Percentiles rank a stretch among this genome's conserved stretches.
Evolutionary conservation across 169 alveolate species (phyloP).

Genomic region (Eimeria necatrix): DNA sequence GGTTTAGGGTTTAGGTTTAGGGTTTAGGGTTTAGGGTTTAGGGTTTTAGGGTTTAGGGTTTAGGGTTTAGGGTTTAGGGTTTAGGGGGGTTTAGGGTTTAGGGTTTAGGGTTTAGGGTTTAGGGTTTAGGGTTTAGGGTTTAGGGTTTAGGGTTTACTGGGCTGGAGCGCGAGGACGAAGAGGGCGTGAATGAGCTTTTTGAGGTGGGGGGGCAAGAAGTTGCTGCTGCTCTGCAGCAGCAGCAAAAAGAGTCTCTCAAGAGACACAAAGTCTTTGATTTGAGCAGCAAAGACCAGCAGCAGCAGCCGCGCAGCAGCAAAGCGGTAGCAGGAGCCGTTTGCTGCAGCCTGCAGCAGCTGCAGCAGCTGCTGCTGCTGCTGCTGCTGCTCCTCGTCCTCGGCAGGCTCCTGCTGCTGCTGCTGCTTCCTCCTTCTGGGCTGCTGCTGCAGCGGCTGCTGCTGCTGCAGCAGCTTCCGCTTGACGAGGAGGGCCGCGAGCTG

Average conservation of each 20-base stretch:
- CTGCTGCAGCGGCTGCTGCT: neutral
- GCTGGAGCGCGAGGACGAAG: constrained; percentile 33
- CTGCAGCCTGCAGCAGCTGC: neutral
- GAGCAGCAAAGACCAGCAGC: constrained; percentile 24
- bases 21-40: no score
- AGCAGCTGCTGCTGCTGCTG: neutral
- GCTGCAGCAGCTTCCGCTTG: neutral
- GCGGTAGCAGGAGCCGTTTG: neutral
- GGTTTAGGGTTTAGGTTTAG: no score
- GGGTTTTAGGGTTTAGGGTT: no score
- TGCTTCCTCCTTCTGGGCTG: neutral
- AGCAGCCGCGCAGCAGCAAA: constrained; percentile 39
- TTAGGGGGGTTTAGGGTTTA: no score
- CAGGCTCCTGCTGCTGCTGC: neutral
- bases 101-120: no score
- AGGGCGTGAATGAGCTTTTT: constrained; percentile 28
- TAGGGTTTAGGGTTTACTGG: neutral
- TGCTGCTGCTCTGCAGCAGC: neutral
- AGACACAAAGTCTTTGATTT: neutral
- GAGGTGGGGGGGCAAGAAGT: neutral
- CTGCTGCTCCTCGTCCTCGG: neutral
- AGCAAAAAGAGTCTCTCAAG: constrained; percentile 38
- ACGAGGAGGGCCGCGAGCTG: neutral
- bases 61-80: no score
- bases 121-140: no score